phyloP scores from a whole-genome alignment of 495 filamentous ascomycete species.

The Glutinoglossum americanum region DNA sequence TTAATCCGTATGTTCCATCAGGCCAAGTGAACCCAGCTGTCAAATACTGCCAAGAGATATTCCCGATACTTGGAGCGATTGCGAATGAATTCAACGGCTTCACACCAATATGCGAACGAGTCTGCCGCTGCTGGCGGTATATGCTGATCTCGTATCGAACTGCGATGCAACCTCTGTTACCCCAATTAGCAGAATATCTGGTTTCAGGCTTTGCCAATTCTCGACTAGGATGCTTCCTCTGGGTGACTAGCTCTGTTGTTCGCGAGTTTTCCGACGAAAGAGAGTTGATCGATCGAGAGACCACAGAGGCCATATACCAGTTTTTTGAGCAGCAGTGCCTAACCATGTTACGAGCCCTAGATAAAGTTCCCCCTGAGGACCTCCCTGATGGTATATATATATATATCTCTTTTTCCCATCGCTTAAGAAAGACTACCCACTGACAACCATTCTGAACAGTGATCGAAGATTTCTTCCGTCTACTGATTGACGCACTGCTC shows the following conservation, averaged over 20 bases:
- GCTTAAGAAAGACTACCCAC: not conserved
- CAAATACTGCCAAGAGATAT: conserved; percentile 85
- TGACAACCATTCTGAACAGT: conserved; percentile 25
- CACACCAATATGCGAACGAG: conserved; percentile 71
- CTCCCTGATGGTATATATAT: conserved; percentile 56
- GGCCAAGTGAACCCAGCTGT: conserved; percentile 70
- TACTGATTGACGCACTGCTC: conserved; percentile 71
- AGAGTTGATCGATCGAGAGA: conserved; percentile 60
- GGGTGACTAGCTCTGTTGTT: conserved; percentile 86
- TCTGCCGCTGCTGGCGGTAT: conserved; percentile 85
- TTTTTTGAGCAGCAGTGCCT: conserved; percentile 88
- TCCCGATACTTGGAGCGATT: conserved; percentile 66
- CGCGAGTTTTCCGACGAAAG: conserved; percentile 84
- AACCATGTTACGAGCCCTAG: conserved; percentile 71
- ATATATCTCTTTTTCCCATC: not conserved
- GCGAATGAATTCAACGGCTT: conserved; percentile 67
- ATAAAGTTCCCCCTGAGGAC: conserved; percentile 65
- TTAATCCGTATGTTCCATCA: conserved; percentile 55
- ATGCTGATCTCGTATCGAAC: conserved; percentile 93
- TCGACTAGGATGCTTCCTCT: conserved; percentile 87
- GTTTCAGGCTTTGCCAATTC: conserved; percentile 65
- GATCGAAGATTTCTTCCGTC: conserved; percentile 95
- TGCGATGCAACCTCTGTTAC: conserved; percentile 66
- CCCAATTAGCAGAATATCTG: conserved; percentile 67
- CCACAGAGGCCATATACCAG: conserved; percentile 70